Evolutionary conservation across 1,139 yeast species (phyloP).

Genomic region (Candida sanyaensis): DNA sequence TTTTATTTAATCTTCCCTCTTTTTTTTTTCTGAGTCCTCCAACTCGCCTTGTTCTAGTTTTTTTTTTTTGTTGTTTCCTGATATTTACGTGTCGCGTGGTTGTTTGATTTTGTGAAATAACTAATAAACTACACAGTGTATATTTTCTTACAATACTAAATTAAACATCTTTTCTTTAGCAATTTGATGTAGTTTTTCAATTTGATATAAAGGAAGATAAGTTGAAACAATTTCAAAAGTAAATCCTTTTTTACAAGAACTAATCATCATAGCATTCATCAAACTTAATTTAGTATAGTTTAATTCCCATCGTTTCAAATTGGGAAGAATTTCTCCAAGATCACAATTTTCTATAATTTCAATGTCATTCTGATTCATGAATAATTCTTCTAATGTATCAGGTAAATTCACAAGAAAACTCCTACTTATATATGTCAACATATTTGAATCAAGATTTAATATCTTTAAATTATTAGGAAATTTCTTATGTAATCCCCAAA

Average conservation of each 20-base stretch:
- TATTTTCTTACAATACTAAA: constrained; percentile 4
- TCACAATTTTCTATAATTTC: constrained; percentile 14
- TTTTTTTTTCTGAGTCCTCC: too few relatives aligned
- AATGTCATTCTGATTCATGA: constrained; percentile 16
- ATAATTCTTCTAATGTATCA: constrained; percentile 23
- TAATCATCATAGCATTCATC: constrained; percentile 17
- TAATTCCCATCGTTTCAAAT: constrained; percentile 17
- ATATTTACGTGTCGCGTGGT: too few relatives aligned
- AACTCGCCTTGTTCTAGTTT: too few relatives aligned
- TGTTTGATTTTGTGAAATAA: background rate
- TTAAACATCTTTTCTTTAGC: constrained; percentile 7
- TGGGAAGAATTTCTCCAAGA: constrained; percentile 18
- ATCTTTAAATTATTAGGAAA: constrained; percentile 31
- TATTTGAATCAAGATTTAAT: constrained; percentile 30
- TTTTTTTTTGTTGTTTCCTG: too few relatives aligned
- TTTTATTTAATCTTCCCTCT: too few relatives aligned
- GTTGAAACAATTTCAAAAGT: constrained; percentile 10
- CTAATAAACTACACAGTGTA: too few relatives aligned
- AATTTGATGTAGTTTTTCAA: constrained; percentile 8
- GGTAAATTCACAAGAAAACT: constrained; percentile 32
- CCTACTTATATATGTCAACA: constrained; percentile 22
- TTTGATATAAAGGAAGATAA: constrained; percentile 8
- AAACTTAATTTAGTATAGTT: constrained; percentile 17
- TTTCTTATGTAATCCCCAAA: constrained; percentile 23
- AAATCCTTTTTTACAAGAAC: constrained; percentile 11